Conservation (phyloP, 805 yeast species). For the Candida pseudofarinosa region DNA sequence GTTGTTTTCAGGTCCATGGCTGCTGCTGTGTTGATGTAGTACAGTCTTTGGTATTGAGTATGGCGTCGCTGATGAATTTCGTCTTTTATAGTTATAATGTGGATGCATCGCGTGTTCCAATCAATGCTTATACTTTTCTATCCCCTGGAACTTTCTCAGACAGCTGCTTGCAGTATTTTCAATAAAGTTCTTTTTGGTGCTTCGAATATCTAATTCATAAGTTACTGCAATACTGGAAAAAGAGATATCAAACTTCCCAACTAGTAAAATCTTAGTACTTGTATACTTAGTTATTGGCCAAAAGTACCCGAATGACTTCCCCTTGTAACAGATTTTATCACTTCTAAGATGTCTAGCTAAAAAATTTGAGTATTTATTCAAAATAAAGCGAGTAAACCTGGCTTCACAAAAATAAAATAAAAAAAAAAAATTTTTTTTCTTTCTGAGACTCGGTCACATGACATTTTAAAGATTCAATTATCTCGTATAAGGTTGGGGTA, state of each 20-base stretch:
- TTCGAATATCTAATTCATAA: neutral
- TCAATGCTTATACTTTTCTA: neutral
- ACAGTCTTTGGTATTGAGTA: slow-evolving; percentile 21
- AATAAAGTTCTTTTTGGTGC: neutral
- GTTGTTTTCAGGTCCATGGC: neutral
- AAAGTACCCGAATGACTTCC: neutral
- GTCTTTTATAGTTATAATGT: slow-evolving; percentile 26
- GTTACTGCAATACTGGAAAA: neutral
- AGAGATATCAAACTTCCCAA: neutral
- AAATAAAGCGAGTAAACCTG: neutral
- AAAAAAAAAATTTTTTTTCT: neutral
- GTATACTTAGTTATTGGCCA: neutral
- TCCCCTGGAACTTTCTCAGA: neutral
- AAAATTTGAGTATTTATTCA: neutral
- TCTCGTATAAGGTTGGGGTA: neutral
- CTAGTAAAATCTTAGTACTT: neutral
- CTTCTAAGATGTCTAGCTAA: neutral
- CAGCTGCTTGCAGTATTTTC: neutral
- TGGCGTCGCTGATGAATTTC: slow-evolving; percentile 25
- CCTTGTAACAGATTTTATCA: neutral
- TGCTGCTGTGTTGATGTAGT: slow-evolving; percentile 16
- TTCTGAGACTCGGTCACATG: neutral
- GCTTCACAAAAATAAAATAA: neutral
- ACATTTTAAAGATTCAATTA: neutral
- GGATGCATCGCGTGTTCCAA: slow-evolving; percentile 4